Evolutionary conservation across 2,329 filamentous ascomycete species (phyloP), one percentile per base, ranked within the genome.

Genomic region (Ophiocordyceps camponoti-floridani): DNA sequence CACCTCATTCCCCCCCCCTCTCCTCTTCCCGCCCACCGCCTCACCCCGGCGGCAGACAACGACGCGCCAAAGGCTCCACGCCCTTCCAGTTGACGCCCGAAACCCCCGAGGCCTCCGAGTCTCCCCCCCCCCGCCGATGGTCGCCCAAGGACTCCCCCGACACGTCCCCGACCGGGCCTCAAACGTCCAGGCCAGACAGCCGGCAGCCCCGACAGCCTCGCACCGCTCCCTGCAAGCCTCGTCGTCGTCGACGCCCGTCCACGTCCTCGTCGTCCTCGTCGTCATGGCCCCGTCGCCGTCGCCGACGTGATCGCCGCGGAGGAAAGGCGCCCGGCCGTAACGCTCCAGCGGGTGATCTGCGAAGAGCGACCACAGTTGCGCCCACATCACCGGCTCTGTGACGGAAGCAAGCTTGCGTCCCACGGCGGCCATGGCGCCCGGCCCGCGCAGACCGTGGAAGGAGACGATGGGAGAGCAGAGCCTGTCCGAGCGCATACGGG

Each of bases 391-490:
- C 0, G 69, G 66, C 40, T 58, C 52, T 23, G 56, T 52, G 41
- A 61, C 51, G 18, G 56, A 51, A 12, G 58, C 56, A 46, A 75
- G 67, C 13, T 56, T 57, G 19, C 56, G 54, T 19, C 68, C 69
- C 8, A 69, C 60, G 23, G 58, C 54, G 30, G 57, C 51, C 72
- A 75, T 75, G 46, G 61, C 60, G 10, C 61, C 58, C 4, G 61
- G 60, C 31, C 62, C 54, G 40, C 66, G 62, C 10, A 75, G 58
- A 27, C 64, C 66, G 52, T 75, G 72, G 51, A 75, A 74, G 10
- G 69, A 70, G 4, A 74, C 53, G 4, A 75, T 55, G n/a, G 71
- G 72, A 38, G 70, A 58, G 52, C 73, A 77, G 53, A 73, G 64
- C 7, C 68, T 59, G 51, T 74, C 71, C 3, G 56, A 53, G 50